Evolutionary conservation across 2,329 filamentous ascomycete species (phyloP), one percentile per base, ranked within the genome.

Genomic region (Colletotrichum tanaceti): DNA sequence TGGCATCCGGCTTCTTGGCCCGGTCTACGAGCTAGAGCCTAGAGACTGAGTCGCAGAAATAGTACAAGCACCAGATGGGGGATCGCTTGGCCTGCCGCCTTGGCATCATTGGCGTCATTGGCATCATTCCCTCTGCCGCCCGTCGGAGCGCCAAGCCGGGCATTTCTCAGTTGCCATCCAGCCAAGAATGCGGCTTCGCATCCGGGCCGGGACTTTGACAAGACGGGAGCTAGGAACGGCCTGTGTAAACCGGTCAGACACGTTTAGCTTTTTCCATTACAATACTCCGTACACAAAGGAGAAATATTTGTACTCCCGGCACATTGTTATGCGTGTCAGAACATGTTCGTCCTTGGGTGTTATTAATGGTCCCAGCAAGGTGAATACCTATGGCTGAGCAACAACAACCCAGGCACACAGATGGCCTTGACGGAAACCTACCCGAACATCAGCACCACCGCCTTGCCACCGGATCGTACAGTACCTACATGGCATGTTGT

Each of bases 171-270:
- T 50, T 50, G 10, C 20, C 58, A 28, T 32, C 58, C 58, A 52
- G 58, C 58, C 58, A 43, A 60, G 35, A 60, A 22, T 28, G 35
- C 46, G 46, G 58, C 58, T 60, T n/a, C 44, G 9, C 58, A 28
- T 11, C 35, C 58, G 58, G 58, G 18, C 22, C 58, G 20, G 46
- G 20, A n/a, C 22, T 18, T 18, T 52, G 35, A 24, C 3, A 24
- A n/a, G 46, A 44, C 46, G 58, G 58, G 38, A 52, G 22, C 58
- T 43, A 43, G 46, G 20, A 60, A 43, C 35, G 28, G 28, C 22
- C 46, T 11, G 10, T 46, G 4, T 5, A 5, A 5, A n/a, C 44
- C 44, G 44, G 44, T 14, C 44, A 41, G 43, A 32, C 44, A 59
- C 32, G 32, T n/a, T 6, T 20, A 20, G n/a, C 5, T 59, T 10